Evolutionary conservation across 116 monocot genomes (phyloP), one percentile per base, ranked within the genome.

Genomic region (Cymodocea nodosa): DNA sequence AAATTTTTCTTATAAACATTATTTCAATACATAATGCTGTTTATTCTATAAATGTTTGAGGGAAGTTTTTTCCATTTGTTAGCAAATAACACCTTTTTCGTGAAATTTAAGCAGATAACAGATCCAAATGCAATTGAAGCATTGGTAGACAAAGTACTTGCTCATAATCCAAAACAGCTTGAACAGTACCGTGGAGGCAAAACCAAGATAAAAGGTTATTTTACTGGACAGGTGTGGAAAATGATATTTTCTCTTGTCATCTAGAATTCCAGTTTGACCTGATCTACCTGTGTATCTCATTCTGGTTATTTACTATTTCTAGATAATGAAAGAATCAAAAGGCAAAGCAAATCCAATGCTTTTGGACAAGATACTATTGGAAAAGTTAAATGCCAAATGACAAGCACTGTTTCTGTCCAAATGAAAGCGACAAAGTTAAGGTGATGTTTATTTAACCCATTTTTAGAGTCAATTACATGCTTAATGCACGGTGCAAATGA

Each of bases 251-350:
- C 17, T 53, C 52, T 51, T 51, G 22, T 15, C 15, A 48, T 44
- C 48, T 23, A 18, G 35, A 36, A 10, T 48, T 48, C 3, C 37
- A 30, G 15, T 24, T 23, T 20, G 52, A 53, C 25, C 14, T 50
- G 17, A 30, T 51, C 35, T 44, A 12, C 12, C 11, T 44, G 7
- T 10, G 44, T 7, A 60, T 37, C 62, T 62, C 19, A 18, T 36
- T 62, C 18, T 40, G 19, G n/a, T 62, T 15, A 13, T 44, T 59
- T 4, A 4, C 23, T 23, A 35, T 51, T 71, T 70, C 40, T 70
- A 93, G 93, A 83, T 83, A 70, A 98, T 98, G 97, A 91, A 89
- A 73, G 84, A 70, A 74, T 98, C 97, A 0, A 98, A 98, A 71
- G 91, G 97, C 4, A 98, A 98, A 80, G 97, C 97, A 60, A 98